Evolutionary conservation across 2,329 filamentous ascomycete species (phyloP), one percentile per base, ranked within the genome.

Genomic region (Ophidiomyces ophidiicola): DNA sequence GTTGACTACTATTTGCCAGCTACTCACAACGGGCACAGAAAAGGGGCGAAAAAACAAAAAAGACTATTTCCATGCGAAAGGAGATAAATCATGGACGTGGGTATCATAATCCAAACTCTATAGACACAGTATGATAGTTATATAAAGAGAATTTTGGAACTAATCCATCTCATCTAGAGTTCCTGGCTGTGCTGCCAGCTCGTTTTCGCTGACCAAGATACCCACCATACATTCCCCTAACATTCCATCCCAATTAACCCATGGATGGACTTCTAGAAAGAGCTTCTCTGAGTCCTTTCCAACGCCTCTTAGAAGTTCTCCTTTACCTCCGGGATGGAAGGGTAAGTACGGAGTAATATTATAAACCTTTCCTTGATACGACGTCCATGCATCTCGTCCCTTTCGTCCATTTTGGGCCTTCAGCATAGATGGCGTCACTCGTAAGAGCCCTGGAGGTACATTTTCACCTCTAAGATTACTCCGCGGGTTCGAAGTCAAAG

Each of bases 311-410:
- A 80, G 67, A 59, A 76, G 64, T 52, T 82, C 76, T 17, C 69
- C 63, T 48, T 68, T 66, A 3, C 68, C 90, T 15, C 90, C 90
- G 0, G 90, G 90, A 58, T 98, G 90, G 56, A 86, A 98, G 1
- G 82, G 78, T 24, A 86, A 57, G 56, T 96, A 98, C 0, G 88
- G 85, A 0, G 80, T 80, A 42, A 98, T 79, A 54, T 96, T 96
- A 63, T 96, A 98, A 19, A 96, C 88, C 53, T 82, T 82, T 1
- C 88, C 87, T 44, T 84, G 80, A 44, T 93, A 79, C 1, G 77
- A 82, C 44, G 82, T 92, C 90, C 90, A 98, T 0, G 87, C 85
- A 52, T 93, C 83, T 45, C 74, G 78, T 6, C 85, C 85, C 55
- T 81, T 82, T 20, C 88, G 76, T 0, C 88, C 88, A 26, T 82